phyloP scores from a whole-genome alignment of 352 stramenopile species.

The Peronospora destructor region DNA sequence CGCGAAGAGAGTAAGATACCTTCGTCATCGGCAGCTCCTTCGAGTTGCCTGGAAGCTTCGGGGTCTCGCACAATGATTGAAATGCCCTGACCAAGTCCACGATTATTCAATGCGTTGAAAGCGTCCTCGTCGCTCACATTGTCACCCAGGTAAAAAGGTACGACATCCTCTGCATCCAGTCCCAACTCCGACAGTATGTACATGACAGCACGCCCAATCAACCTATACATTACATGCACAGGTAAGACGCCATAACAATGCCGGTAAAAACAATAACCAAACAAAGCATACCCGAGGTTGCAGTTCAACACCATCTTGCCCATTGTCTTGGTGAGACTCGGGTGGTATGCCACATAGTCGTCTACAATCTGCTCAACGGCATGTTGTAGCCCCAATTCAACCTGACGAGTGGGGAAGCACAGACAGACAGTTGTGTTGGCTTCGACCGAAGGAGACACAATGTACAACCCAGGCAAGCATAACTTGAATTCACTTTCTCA shows the following conservation, averaged over 20 bases:
- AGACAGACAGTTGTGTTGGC: constrained; percentile 18
- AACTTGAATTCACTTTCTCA: constrained; percentile 3
- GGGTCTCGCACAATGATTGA: constrained; percentile 61
- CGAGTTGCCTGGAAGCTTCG: constrained; percentile 40
- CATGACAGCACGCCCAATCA: constrained; percentile 69
- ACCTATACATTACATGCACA: constrained; percentile 24
- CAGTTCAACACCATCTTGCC: constrained; percentile 77
- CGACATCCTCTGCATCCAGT: constrained; percentile 52
- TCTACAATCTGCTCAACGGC: constrained; percentile 86
- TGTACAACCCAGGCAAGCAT: constrained; percentile 9
- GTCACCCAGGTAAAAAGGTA: constrained; percentile 80
- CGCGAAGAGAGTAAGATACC: constrained; percentile 47
- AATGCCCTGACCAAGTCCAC: constrained; percentile 38
- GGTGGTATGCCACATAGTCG: constrained; percentile 45
- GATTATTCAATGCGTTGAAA: constrained; percentile 48
- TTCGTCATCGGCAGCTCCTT: constrained; percentile 46
- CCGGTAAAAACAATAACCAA: not conserved
- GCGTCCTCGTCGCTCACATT: constrained; percentile 76
- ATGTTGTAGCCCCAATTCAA: constrained; percentile 35
- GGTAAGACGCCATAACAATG: constrained; percentile 1
- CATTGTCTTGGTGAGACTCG: constrained; percentile 52
- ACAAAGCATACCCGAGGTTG: constrained; percentile 33
- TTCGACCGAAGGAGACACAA: constrained; percentile 6
- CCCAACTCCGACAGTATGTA: constrained; percentile 63
- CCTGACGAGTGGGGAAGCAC: constrained; percentile 21